Evolutionary conservation across 768 basidiomycete genomes (phyloP).

Genomic region (Lactifluus pinguis): DNA sequence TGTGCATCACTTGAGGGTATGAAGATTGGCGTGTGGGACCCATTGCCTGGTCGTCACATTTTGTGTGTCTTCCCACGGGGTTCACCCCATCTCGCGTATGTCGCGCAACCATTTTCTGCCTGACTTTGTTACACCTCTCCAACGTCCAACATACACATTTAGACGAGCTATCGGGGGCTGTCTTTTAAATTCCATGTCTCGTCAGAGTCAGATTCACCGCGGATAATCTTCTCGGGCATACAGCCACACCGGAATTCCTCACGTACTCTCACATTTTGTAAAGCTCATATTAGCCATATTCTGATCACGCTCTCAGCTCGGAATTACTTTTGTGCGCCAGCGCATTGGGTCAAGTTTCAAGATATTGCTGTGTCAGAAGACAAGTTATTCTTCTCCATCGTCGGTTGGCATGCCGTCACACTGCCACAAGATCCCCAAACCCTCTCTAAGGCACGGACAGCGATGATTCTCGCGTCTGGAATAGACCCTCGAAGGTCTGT

Average conservation of each 20-base stretch:
- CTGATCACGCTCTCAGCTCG: constrained; percentile 45
- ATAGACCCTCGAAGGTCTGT: constrained; percentile 67
- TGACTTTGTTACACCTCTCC: no score
- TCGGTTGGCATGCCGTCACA: constrained; percentile 92
- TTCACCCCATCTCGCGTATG: no score
- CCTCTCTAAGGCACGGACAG: constrained; percentile 54
- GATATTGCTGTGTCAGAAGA: constrained; percentile 47
- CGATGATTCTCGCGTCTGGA: constrained; percentile 81
- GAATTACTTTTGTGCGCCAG: constrained; percentile 85
- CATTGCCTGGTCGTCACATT: no score
- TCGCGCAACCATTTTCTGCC: no score
- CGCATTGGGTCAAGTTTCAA: constrained; percentile 84
- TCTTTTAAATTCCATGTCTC: not conserved
- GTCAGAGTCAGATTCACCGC: constrained; percentile 3
- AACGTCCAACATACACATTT: no score
- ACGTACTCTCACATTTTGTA: constrained; percentile 42
- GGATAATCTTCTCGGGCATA: constrained; percentile 80
- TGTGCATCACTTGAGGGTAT: no score
- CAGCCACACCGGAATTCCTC: constrained; percentile 89
- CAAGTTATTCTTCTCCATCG: constrained; percentile 73
- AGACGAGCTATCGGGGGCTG: no score
- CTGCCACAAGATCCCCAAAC: constrained; percentile 73
- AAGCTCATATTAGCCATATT: not conserved
- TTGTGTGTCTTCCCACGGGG: no score
- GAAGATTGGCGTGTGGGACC: no score